A percentile compares a stretch with the other conserved stretches of the same genome.
Evolutionary conservation across 352 stramenopile genomes (phyloP).

Genomic region (Phytophthora litchii): DNA sequence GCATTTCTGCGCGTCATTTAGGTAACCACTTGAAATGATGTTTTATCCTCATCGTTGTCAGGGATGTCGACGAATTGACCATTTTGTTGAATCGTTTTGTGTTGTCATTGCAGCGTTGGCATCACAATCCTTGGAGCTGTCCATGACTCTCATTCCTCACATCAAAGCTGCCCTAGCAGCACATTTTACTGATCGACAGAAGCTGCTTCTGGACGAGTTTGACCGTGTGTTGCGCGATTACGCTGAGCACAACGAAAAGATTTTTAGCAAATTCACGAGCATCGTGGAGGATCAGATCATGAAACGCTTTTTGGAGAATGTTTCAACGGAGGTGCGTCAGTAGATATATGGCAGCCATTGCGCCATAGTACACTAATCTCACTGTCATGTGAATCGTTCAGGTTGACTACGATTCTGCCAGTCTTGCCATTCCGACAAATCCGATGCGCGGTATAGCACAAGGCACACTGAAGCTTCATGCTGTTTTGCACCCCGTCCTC

Average conservation of each 20-base stretch:
- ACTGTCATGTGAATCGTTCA: slow-evolving; percentile 42
- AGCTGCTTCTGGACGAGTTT: slow-evolving; percentile 95
- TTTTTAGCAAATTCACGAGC: slow-evolving; percentile 97
- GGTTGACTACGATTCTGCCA: slow-evolving; percentile 74
- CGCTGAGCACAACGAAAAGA: slow-evolving; percentile 96
- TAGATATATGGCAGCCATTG: slow-evolving; percentile 17
- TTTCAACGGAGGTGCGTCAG: slow-evolving; percentile 58
- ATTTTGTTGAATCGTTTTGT: slow-evolving; percentile 6
- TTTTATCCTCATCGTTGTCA: background rate
- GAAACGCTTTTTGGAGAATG: slow-evolving; percentile 88
- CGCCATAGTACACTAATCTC: slow-evolving; percentile 32
- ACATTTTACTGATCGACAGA: slow-evolving; percentile 95
- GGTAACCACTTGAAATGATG: slow-evolving; percentile 36
- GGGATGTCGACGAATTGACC: background rate
- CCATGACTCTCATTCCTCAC: slow-evolving; percentile 94
- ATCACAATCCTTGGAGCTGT: slow-evolving; percentile 95
- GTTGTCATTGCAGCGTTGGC: slow-evolving; percentile 80
- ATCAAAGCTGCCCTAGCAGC: slow-evolving; percentile 95
- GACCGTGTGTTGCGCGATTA: slow-evolving; percentile 96
- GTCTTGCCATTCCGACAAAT: slow-evolving; percentile 65
- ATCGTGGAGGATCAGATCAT: slow-evolving; percentile 98
- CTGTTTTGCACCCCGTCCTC: slow-evolving; percentile 92
- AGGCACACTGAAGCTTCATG: slow-evolving; percentile 95
- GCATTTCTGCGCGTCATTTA: slow-evolving; percentile 96
- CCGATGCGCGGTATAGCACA: slow-evolving; percentile 94